These are phyloP conservation scores for Smallanthus sonchifolius DNA, from an alignment of 129 eudicot species.

Conservation along the genomic window DNA sequence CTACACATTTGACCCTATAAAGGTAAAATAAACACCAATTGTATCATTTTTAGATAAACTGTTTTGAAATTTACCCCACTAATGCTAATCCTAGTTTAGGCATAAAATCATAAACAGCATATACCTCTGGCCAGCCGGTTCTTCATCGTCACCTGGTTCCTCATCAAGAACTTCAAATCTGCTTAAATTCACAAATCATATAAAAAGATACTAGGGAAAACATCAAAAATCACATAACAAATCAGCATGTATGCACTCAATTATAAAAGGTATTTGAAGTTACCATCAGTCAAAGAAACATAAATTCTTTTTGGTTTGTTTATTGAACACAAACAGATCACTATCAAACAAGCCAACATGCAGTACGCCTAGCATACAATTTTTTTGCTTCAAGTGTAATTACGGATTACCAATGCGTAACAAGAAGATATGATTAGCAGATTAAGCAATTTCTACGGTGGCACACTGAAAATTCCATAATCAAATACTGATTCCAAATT, in stretches of 20 bases:
- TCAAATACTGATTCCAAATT: constrained; percentile 1
- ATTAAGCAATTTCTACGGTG: not conserved
- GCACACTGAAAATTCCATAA: not conserved
- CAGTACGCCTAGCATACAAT: not conserved
- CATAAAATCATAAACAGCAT: not conserved
- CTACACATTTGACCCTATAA: not conserved
- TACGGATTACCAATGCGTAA: constrained; percentile 1
- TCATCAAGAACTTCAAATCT: constrained; percentile 98
- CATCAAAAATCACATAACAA: not conserved
- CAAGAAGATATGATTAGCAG: not conserved
- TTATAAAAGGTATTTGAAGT: not conserved
- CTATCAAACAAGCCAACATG: constrained; percentile 3
- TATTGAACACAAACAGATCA: constrained; percentile 4
- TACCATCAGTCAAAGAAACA: not conserved
- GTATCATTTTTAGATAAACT: not conserved
- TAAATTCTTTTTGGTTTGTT: not conserved
- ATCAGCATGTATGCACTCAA: not conserved
- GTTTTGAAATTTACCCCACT: not conserved
- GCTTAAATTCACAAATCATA: constrained; percentile 8
- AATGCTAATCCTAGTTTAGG: not conserved
- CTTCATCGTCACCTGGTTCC: constrained; percentile 98
- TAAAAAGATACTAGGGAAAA: not conserved
- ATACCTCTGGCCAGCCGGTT: constrained; percentile 79
- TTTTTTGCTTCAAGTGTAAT: not conserved
- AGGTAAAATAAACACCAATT: not conserved